phyloP scores from a whole-genome alignment of 2,329 filamentous ascomycete genomes.

The Fusarium sp. region DNA sequence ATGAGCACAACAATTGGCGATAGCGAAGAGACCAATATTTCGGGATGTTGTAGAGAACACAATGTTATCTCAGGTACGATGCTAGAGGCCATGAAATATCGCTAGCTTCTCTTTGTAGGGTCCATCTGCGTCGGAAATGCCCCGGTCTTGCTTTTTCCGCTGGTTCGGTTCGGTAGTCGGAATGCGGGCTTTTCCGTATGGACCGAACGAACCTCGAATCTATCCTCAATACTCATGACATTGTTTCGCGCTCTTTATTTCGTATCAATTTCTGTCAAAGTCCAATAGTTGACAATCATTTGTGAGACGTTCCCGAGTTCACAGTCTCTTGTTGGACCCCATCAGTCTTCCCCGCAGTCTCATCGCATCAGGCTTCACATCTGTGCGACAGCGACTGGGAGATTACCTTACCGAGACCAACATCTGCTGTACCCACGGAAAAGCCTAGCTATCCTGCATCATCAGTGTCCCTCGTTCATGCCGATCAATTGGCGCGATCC shows the following conservation, averaged over 20 bases:
- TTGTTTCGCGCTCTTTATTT: too few relatives aligned
- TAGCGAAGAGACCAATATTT: not conserved
- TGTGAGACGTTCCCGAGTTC: not conserved
- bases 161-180: not conserved
- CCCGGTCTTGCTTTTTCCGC: not conserved
- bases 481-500: not conserved
- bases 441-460: not conserved
- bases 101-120: not conserved
- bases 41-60: too few relatives aligned
- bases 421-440: not conserved
- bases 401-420: not conserved
- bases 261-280: not conserved
- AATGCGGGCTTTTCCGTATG: not conserved
- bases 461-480: not conserved
- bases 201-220: not conserved
- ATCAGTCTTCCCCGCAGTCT: not conserved
- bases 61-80: not conserved
- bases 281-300: not conserved
- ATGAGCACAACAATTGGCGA: not conserved
- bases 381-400: not conserved
- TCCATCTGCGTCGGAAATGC: not conserved
- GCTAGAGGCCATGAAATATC: too few relatives aligned
- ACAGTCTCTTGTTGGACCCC: not conserved
- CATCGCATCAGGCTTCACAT: not conserved
- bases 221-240: not conserved